Base-by-base conservation (phyloP, 306 rosid genomes). In the Acacia acuminata region DNA sequence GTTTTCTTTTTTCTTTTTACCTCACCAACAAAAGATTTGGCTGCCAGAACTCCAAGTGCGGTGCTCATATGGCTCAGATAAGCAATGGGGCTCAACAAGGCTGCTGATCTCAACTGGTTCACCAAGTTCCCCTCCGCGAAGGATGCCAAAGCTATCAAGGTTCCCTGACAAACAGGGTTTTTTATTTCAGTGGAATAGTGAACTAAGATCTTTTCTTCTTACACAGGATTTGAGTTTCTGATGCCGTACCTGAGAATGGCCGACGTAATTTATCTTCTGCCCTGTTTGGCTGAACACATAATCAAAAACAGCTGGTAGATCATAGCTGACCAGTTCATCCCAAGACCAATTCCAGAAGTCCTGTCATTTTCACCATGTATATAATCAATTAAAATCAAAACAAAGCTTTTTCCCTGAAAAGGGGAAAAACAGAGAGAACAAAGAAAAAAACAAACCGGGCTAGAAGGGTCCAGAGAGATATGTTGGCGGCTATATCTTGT, bases 271-370 rank as follows among this genome's bases (percentile, higher is more conserved):
- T 36, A 87, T 84, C 90, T 89, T 93, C 73, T 87, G 94, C 32
- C 86, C 90, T 24, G 98, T 88, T 85, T 90, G 81, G 42, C 22
- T 81, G 68, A 51, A 87, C 45, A 95, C 95, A 48, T 75, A 82
- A 72, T 92, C 78, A 61, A 95, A 88, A 68, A 93, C 74, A 0
- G 97, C 94, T 0, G 98, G 97, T 36, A 95, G 82, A 71, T 95
- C 98, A 82, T 83, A 85, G 45, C 63, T 7, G 45, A 77, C 93
- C 61, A 95, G 67, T 55, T 95, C 95, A 80, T 95, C 98, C 91
- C 91, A 93, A 0, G 94, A 82, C 97, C 97, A 95, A 19, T 89
- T 24, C 98, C 98, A 95, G 65, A 75, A 95, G 0, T 19, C 75
- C 98, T 94, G 86, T 2, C 79, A 85, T 27, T 25, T 84, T 72